A percentile compares a stretch with the other conserved stretches of the same genome.
These are phyloP conservation scores for Diaporthe citriasiana DNA, from an alignment of 2,329 filamentous ascomycete genomes.

Conservation along the genomic window DNA sequence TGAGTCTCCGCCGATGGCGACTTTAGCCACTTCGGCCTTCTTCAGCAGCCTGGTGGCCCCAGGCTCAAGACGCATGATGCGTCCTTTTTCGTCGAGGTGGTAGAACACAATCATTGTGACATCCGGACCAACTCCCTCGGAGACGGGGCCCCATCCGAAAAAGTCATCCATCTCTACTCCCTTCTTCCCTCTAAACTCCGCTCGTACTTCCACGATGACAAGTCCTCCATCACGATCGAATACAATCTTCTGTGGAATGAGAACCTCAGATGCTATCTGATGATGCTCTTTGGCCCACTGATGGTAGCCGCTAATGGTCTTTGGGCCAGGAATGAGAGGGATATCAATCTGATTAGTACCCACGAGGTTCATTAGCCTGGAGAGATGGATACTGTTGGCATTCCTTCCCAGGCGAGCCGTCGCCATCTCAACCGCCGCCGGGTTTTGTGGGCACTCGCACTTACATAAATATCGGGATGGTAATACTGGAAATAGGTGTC, in stretches of 20 bases:
- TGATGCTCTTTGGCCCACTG: constrained; percentile 18
- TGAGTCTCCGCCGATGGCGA: neutral
- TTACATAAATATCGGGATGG: constrained; percentile 11
- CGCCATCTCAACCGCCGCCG: neutral
- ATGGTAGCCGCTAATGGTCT: neutral
- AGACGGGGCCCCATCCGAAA: constrained; percentile 13
- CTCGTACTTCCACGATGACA: neutral
- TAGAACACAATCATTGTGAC: constrained; percentile 25
- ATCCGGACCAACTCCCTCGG: neutral
- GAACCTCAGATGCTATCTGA: constrained; percentile 14
- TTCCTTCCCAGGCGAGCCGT: rapidly evolving
- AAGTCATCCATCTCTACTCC: constrained; percentile 4
- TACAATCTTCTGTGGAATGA: constrained; percentile 10
- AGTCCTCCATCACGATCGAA: constrained; percentile 10
- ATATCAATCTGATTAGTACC: neutral
- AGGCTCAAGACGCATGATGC: neutral
- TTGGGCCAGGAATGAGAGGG: neutral
- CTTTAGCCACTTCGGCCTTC: neutral
- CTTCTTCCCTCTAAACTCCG: constrained; percentile 15
- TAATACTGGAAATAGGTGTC: constrained; percentile 14
- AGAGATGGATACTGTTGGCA: neutral
- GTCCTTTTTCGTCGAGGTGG: constrained; percentile 8
- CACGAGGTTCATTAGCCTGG: neutral
- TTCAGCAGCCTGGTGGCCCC: constrained; percentile 8
- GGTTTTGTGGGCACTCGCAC: neutral